Evolutionary conservation across 1,284 basidiomycete species (phyloP).

Genomic region (Pascua sp.): DNA sequence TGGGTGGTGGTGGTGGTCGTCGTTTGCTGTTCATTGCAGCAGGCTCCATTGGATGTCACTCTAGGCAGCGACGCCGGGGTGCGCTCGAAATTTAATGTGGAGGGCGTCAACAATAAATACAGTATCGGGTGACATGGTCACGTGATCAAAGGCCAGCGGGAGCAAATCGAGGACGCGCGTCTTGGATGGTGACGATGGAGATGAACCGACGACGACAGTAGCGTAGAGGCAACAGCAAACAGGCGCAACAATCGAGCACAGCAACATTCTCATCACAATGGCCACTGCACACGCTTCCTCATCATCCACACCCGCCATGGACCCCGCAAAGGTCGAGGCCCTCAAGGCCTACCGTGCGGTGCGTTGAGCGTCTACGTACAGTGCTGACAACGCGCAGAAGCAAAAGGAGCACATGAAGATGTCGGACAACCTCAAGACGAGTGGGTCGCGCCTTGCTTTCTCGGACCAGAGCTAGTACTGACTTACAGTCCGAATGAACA

Average conservation of each 20-base stretch:
- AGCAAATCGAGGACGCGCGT: too few relatives aligned
- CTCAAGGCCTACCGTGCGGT: constrained; percentile 50
- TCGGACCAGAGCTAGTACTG: not conserved
- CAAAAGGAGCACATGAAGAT: constrained; percentile 78
- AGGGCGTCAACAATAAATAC: too few relatives aligned
- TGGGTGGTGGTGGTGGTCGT: too few relatives aligned
- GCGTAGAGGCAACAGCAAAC: too few relatives aligned
- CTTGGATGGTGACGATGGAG: too few relatives aligned
- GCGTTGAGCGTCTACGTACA: not conserved
- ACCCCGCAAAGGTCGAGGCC: constrained; percentile 47
- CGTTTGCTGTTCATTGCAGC: too few relatives aligned
- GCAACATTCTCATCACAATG: constrained; percentile 8
- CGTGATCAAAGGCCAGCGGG: too few relatives aligned
- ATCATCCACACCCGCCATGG: constrained; percentile 33
- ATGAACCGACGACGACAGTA: too few relatives aligned
- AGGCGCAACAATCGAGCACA: not conserved
- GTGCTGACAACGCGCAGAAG: constrained; percentile 60
- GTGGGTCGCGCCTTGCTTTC: constrained; percentile 54
- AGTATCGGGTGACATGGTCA: too few relatives aligned
- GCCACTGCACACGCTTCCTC: constrained; percentile 28
- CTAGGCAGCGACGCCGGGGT: too few relatives aligned
- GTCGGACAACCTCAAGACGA: constrained; percentile 77
- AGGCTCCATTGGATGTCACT: too few relatives aligned
- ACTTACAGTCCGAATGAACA: constrained; percentile 44
- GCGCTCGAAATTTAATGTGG: too few relatives aligned